Conservation (phyloP, 1,284 basidiomycete species). For the Cryptococcus hybrid region DNA sequence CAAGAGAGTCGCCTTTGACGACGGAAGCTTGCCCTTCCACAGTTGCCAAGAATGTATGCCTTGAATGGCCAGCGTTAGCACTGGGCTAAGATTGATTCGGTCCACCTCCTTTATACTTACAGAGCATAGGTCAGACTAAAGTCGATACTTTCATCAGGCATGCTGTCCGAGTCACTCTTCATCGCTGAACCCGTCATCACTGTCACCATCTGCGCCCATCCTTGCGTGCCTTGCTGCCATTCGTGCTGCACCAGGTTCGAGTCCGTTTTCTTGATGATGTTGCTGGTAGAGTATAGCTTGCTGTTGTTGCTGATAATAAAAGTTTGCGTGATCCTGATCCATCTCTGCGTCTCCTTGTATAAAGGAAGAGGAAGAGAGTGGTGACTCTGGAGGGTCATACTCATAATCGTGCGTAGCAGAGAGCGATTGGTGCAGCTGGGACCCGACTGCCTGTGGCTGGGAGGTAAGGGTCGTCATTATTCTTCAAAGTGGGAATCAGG, state of each 20-base stretch:
- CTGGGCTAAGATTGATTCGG: neutral
- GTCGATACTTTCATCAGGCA: constrained; percentile 56
- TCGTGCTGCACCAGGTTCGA: constrained; percentile 1
- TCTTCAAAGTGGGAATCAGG: too few species aligned
- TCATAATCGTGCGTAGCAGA: constrained; percentile 37
- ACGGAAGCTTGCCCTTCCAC: constrained; percentile 96
- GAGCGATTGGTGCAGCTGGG: constrained; percentile 18
- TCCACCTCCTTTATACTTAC: constrained; percentile 28
- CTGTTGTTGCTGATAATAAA: constrained; percentile 50
- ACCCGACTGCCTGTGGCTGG: too few species aligned
- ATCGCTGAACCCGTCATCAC: constrained; percentile 40
- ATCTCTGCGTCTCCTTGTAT: constrained; percentile 40
- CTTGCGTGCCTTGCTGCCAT: constrained; percentile 2
- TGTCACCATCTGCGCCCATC: constrained; percentile 8
- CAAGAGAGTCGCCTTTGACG: constrained; percentile 90
- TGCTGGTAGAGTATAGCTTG: constrained; percentile 32
- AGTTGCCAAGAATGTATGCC: constrained; percentile 88
- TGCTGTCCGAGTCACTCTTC: constrained; percentile 44
- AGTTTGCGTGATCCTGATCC: constrained; percentile 53
- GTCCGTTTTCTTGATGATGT: constrained; percentile 24
- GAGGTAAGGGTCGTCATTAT: too few species aligned
- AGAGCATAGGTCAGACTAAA: constrained; percentile 55
- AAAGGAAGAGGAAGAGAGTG: constrained; percentile 3
- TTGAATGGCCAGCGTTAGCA: constrained; percentile 9
- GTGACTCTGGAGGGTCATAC: neutral